Evolutionary conservation across 2,329 filamentous ascomycete species (phyloP), one percentile per base, ranked within the genome.

Genomic region (Sphaerulina vaccinii): DNA sequence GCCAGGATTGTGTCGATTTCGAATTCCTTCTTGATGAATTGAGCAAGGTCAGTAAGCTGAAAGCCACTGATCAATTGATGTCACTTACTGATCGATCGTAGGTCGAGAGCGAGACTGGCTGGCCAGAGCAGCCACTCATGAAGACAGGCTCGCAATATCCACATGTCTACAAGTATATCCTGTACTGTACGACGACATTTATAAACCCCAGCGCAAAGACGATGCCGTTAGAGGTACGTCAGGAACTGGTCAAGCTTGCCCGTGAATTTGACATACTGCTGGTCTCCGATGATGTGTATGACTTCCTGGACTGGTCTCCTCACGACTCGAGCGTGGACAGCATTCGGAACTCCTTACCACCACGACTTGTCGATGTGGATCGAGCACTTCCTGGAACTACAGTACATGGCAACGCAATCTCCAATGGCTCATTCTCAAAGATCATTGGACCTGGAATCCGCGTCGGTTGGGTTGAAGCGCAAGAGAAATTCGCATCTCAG

Each of bases 401-500:
- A 69, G 55, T 73, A 51, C 95, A 91, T 67, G 90, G 91, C 8
- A 85, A 96, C 68, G 80, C 83, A 7, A 76, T 92, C 27, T 91
- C 86, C 63, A 97, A 96, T 67, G 90, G 88, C 21, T 90, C 85
- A 6, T 96, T 97, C 70, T 89, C 84, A 67, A 97, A 97, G 69
- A 83, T 96, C 35, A 79, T 84, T 23, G 89, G 83, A 0, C 90
- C 92, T 0, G 92, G 92, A 0, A 72, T 87, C 45, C 79, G 92
- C 9, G 91, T 88, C 0, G 92, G 92, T 13, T 97, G 91, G 90
- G 81, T 84, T 1, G 90, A 96, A 68, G 86, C 79, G 0, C 84
- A 82, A 5, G 74, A 77, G 44, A 82, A 79, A 58, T 70, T 88
- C 47, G 77, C 48, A n/a, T 44, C 44, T 13, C 11, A 18, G 13